Evolutionary conservation across 176 grass and related monocot genomes (phyloP), one percentile per base, ranked within the genome.

Genomic region (Canna indica): DNA sequence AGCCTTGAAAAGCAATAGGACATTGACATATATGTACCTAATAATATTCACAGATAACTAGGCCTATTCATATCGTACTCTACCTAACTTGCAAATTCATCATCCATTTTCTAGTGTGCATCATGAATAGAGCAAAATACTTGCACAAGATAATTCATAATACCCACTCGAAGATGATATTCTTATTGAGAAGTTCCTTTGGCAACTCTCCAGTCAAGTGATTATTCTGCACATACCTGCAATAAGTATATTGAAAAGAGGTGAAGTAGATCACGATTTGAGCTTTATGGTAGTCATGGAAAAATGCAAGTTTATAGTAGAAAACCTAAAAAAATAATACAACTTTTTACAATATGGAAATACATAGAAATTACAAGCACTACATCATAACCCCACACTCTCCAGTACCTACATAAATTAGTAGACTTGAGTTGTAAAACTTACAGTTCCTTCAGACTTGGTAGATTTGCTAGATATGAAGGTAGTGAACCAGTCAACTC

Each of bases 171-270:
- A 97, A 76, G 83, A 90, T 69, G 75, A 92, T 83, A 75, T 82
- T 85, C 75, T 79, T 92, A 61, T 74, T 84, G 53, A 89, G 88
- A 81, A 97, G 79, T 60, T 74, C 70, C 42, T 77, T 79, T 24
- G 93, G 84, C 73, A 97, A 62, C 64, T 59, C 57, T 80, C 88
- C 88, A 47, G 72, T 87, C 52, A 92, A 83, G 33, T 83, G 81
- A 76, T 97, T 97, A 74, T 97, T 92, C 80, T 97, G 86, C 58
- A 92, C 76, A 73, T 92, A 97, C 81, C 88, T 97, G 75, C 42
- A 85, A 80, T 74, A 13, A 45, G 31, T 53, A 70, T 54, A 22
- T 54, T 67, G 8, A 69, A 81, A 17, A 59, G 83, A 2, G 7
- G 1, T 53, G 1, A 54, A 54, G 4, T 50, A 54, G n/a, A 54